Base-by-base conservation (phyloP, 148 eudicot species). In the Nepenthes gracilis region DNA sequence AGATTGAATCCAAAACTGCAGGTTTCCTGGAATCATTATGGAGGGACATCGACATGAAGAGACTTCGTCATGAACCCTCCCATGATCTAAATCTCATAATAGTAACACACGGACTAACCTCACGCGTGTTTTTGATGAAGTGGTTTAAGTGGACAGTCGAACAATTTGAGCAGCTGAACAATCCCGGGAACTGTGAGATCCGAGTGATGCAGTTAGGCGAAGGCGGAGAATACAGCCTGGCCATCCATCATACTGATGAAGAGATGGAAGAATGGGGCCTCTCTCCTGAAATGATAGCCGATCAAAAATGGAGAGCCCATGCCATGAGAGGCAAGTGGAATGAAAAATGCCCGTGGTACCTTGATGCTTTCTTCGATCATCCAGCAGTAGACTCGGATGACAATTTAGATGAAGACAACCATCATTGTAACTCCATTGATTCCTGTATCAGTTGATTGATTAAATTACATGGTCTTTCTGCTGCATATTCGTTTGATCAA, bases 81-180 rank as follows among this genome's bases (percentile, higher is more conserved):
- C 80, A 82, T 12, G 86, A 90, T n/a, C 82, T 85, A 48, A 85
- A 85, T 61, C 82, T 92, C 23, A 51, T 92, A 51, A 82, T 92
- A 2, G 78, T 88, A 35, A 78, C 94, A 33, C 98, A 92, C 36
- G 98, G 98, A 15, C 74, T 92, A 47, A 73, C 93, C 36, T 77
- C 83, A 43, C 86, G 93, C 1, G 82, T 92, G 9, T 83, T 92
- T 62, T 73, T 92, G 32, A 92, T 78, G 90, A 92, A 84, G 65
- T 92, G 96, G 96, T 92, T 92, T 75, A 85, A 88, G 63, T 92
- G 98, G 98, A 83, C 94, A 1, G 98, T 82, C 11, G 85, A 85
- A 59, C 90, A 92, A 67, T 88, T 85, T 8, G 98, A 92, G 72
- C 63, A 50, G 47, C 79, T 92, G 36, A 77, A 73, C 60, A 92